Conservation (phyloP, 2,329 filamentous ascomycete genomes). For the Pseudopithomyces maydicus region DNA sequence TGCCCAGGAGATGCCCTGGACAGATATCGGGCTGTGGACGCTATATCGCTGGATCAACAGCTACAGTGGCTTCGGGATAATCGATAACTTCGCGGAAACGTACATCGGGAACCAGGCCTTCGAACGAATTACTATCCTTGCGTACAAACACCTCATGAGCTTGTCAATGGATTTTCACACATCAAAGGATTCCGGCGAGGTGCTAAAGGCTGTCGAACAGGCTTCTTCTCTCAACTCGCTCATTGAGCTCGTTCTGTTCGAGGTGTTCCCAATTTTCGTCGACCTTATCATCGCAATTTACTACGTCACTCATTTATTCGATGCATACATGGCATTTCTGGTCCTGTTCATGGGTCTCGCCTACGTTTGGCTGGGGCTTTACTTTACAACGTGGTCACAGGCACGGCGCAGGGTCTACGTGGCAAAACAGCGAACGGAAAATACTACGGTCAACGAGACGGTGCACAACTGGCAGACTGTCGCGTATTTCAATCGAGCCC, state of each 20-base stretch:
- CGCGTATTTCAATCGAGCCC: slow-evolving; percentile 61
- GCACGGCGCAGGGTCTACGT: slow-evolving; percentile 47
- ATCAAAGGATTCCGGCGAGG: slow-evolving; percentile 66
- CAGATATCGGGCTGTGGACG: slow-evolving; percentile 58
- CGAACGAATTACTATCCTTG: slow-evolving; percentile 61
- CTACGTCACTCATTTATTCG: slow-evolving; percentile 67
- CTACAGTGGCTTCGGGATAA: slow-evolving; percentile 55
- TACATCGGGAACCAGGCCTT: slow-evolving; percentile 64
- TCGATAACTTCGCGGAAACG: slow-evolving; percentile 59
- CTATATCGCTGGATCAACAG: slow-evolving; percentile 55
- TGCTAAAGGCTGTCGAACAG: slow-evolving; percentile 69
- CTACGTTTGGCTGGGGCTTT: slow-evolving; percentile 59
- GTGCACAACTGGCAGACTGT: slow-evolving; percentile 67
- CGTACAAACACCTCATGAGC: slow-evolving; percentile 71
- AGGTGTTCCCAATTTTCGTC: slow-evolving; percentile 64
- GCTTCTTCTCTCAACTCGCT: slow-evolving; percentile 65
- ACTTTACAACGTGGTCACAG: slow-evolving; percentile 50
- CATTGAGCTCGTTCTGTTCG: slow-evolving; percentile 64
- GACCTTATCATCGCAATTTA: slow-evolving; percentile 66
- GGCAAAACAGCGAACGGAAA: slow-evolving; percentile 56
- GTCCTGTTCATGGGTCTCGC: slow-evolving; percentile 45
- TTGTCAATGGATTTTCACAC: slow-evolving; percentile 74
- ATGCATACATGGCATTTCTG: slow-evolving; percentile 55
- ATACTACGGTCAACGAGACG: slow-evolving; percentile 62
- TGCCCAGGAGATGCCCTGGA: slow-evolving; percentile 56